These are phyloP conservation scores for Trypanosoma theileri DNA, from an alignment of 208 protist genomes.

Conservation along the genomic window DNA sequence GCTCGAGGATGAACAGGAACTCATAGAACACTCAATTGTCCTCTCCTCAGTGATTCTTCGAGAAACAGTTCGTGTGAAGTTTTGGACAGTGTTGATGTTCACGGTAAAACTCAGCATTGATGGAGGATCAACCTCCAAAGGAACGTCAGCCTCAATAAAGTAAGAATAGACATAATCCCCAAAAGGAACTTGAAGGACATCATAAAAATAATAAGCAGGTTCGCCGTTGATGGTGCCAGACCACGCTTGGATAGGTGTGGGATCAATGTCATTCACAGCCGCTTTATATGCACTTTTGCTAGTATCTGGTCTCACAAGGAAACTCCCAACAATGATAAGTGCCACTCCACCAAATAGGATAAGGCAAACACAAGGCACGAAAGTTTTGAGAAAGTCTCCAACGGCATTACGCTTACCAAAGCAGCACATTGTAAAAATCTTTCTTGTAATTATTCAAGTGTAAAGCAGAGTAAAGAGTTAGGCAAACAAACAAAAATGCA, in stretches of 20 bases:
- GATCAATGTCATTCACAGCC: constrained; percentile 23
- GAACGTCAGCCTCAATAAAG: constrained; percentile 7
- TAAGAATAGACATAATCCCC: neutral
- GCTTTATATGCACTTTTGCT: constrained; percentile 3
- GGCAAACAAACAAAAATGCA: neutral
- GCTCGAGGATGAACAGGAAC: neutral
- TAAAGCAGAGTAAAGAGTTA: neutral
- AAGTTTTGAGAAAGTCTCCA: constrained; percentile 20
- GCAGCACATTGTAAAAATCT: constrained; percentile 5
- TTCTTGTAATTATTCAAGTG: neutral
- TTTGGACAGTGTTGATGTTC: constrained; percentile 4
- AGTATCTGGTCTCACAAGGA: neutral
- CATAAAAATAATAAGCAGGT: neutral
- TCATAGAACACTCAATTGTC: neutral
- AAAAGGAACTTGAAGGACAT: no score
- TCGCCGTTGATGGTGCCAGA: constrained; percentile 16
- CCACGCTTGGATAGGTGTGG: constrained; percentile 18
- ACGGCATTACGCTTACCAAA: constrained; percentile 8
- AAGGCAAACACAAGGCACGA: constrained; percentile 16
- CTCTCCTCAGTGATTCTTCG: neutral
- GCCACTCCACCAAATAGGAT: constrained; percentile 20
- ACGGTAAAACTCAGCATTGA: neutral
- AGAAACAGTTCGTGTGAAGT: neutral
- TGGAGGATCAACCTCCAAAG: no score
- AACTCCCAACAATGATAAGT: constrained; percentile 16